Base-by-base conservation (phyloP, 2,329 filamentous ascomycete genomes). In the Colletotrichum lindemuthianum region DNA sequence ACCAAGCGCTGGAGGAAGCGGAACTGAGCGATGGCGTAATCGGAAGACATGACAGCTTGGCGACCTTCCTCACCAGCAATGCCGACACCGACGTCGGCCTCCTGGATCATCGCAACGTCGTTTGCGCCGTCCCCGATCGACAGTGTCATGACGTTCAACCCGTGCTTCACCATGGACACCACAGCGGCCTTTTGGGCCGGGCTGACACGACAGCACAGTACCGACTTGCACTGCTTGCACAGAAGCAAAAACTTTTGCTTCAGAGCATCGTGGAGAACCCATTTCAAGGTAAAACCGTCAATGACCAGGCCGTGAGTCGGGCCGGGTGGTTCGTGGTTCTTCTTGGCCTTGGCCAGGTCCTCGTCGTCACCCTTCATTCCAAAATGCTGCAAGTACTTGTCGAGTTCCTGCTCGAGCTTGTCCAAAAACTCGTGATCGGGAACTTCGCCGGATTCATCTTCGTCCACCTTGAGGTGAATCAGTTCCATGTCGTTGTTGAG, bases 401-500 rank as follows among this genome's bases (percentile, higher is more conserved):
- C 90, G 13, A 99, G 83, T 70, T 94, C 85, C 59, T 85, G 83
- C 69, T 91, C 89, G 2, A 93, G 86, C 40, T 82, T 81, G 11
- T 83, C 81, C 9, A 90, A 70, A 61, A 85, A 84, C 10, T 76
- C 73, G 0, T 85, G 83, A 33, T 86, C 81, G 0, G 76, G 67
- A 0, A 79, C 79, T 24, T 80, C 72, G 13, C 85, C 79, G 9
- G 80, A 74, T 65, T 90, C 86, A 59, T 93, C 90, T 68, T 97
- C 92, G 1, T 92, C 87, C 36, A 96, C 85, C 74, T 96, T 96
- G 70, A 99, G 84, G 52, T 97, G 88, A 68, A 99, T 92, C 67
- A 99, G 82, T 70, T 99, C 96, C 96, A 99, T 97, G 70, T 97
- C 92, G 77, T 97, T 99, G 78, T 95, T 93, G 59, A 99, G 86